These are phyloP conservation scores for Candida berthetii DNA, from an alignment of 805 yeast species.

Conservation along the genomic window DNA sequence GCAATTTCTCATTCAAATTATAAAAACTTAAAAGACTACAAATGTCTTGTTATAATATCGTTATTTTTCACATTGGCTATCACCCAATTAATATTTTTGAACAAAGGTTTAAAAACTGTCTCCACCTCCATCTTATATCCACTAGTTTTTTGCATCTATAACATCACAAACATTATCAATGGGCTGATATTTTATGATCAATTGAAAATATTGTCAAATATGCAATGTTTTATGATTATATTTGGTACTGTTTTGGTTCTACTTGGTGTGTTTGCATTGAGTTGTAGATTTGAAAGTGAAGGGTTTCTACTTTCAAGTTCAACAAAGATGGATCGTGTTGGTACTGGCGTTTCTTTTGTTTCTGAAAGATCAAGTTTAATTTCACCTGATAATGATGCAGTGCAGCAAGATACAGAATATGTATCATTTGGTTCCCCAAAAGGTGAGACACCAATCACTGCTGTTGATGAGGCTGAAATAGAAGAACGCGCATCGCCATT, in stretches of 20 bases:
- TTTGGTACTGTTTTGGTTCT: conserved; percentile 38
- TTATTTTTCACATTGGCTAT: conserved; percentile 59
- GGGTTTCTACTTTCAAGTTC: too few species aligned
- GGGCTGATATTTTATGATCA: conserved; percentile 56
- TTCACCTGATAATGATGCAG: conserved; percentile 6
- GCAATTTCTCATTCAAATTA: conserved; percentile 29
- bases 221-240: conserved; percentile 36
- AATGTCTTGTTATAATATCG: conserved; percentile 44
- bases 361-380: conserved; percentile 6
- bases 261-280: conserved; percentile 59
- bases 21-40: conserved; percentile 31
- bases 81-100: conserved; percentile 65
- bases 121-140: conserved; percentile 82
- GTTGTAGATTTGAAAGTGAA: conserved; percentile 21
- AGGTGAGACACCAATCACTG: conserved; percentile 12
- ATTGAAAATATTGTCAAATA: conserved; percentile 28
- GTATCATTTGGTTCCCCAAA: conserved; percentile 35
- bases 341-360: not conserved
- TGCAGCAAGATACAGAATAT: conserved; percentile 18
- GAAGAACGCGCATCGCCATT: conserved; percentile 1
- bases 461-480: not conserved
- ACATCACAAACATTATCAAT: conserved; percentile 61
- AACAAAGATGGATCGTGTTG: not conserved
- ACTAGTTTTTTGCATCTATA: conserved; percentile 77
- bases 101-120: conserved; percentile 61